phyloP scores from a whole-genome alignment of 306 rosid species.

The Lablab purpureus region DNA sequence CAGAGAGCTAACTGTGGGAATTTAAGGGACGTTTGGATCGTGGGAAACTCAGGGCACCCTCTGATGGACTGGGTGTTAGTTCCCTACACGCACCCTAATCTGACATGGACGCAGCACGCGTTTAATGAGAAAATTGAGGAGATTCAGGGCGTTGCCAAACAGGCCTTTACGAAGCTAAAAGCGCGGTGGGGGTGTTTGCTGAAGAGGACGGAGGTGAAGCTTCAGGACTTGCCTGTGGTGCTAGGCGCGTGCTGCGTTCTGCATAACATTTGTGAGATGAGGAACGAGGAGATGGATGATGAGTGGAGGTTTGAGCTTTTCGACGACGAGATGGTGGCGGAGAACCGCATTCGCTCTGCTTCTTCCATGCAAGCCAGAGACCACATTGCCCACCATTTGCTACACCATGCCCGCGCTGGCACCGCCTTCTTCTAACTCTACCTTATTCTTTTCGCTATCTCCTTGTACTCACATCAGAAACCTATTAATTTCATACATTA shows the following conservation, averaged over 20 bases:
- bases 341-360: constrained; percentile 52
- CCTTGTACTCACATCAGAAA: not conserved
- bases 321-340: constrained; percentile 70
- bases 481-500: too few relatives aligned
- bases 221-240: constrained; percentile 73
- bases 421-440: constrained; percentile 46
- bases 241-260: constrained; percentile 88
- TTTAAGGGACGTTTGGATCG: constrained; percentile 69
- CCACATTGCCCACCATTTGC: constrained; percentile 73
- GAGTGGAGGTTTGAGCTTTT: constrained; percentile 54
- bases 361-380: constrained; percentile 61
- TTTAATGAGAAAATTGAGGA: constrained; percentile 67
- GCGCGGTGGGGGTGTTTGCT: constrained; percentile 84
- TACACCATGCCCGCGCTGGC: constrained; percentile 70
- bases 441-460: not conserved
- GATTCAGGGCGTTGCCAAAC: constrained; percentile 55
- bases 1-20: constrained; percentile 56
- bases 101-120: constrained; percentile 78
- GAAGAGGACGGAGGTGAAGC: constrained; percentile 83
- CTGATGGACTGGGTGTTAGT: constrained; percentile 72
- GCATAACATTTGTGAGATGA: constrained; percentile 84
- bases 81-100: constrained; percentile 65
- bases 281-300: constrained; percentile 58
- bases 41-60: constrained; percentile 72
- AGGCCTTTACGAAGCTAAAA: constrained; percentile 66